phyloP scores from a whole-genome alignment of 345 rosid genomes.

The Citrus glauca region DNA sequence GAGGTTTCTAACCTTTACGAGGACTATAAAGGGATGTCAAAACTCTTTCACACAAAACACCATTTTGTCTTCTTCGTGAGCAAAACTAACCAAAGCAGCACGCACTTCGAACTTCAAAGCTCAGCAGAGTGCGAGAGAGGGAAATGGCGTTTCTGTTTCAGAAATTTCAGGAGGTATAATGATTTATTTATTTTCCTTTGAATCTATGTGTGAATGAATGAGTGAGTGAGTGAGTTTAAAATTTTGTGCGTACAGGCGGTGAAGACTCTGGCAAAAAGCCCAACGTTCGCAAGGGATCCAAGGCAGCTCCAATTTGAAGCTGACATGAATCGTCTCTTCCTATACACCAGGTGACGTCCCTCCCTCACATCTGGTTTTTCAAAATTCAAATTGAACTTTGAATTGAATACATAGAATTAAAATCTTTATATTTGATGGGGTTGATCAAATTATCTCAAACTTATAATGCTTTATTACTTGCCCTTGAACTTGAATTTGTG shows the following conservation, averaged over 20 bases:
- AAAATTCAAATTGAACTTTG: background rate
- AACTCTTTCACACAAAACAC: too few relatives aligned
- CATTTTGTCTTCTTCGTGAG: too few relatives aligned
- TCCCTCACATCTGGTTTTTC: background rate
- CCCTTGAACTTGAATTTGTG: background rate
- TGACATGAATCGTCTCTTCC: constrained; percentile 69
- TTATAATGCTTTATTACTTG: background rate
- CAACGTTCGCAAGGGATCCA: constrained; percentile 62
- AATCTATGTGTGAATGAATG: background rate
- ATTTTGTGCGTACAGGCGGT: constrained; percentile 42
- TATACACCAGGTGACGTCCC: constrained; percentile 58
- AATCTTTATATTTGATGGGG: background rate
- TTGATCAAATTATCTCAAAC: background rate
- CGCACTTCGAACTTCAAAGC: too few relatives aligned
- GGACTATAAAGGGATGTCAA: too few relatives aligned
- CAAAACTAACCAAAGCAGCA: too few relatives aligned
- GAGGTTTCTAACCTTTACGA: too few relatives aligned
- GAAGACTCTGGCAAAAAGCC: constrained; percentile 60
- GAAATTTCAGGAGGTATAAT: constrained; percentile 43
- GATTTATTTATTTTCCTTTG: background rate
- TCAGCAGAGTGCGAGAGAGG: background rate
- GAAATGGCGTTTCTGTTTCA: constrained; percentile 34
- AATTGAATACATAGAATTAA: background rate
- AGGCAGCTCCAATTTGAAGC: constrained; percentile 78
- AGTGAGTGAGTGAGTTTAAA: background rate